These are phyloP conservation scores for Trypethelium eluteriae DNA, from an alignment of 495 filamentous ascomycete species.

Conservation along the genomic window DNA sequence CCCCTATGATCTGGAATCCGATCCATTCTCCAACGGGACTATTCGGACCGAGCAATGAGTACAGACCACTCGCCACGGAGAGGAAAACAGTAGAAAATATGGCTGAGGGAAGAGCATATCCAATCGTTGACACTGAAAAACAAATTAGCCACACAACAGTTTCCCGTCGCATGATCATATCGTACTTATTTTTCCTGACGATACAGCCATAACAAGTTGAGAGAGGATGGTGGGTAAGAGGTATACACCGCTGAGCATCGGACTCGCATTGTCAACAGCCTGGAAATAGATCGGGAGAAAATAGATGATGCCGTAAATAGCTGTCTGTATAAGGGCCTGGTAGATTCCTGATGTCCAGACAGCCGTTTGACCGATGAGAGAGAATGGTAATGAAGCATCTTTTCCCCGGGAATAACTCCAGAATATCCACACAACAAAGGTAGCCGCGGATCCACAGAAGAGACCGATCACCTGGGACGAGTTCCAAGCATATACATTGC, in stretches of 20 bases:
- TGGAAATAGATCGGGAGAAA: conserved; percentile 39
- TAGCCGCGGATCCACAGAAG: conserved; percentile 44
- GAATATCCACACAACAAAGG: conserved; percentile 37
- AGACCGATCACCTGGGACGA: conserved; percentile 43
- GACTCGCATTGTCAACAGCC: conserved; percentile 22
- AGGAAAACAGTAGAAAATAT: conserved; percentile 29
- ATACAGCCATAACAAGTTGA: conserved; percentile 2
- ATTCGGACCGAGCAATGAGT: conserved; percentile 40
- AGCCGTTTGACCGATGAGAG: conserved; percentile 19
- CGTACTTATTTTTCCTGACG: conserved; percentile 6
- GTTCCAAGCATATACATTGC: conserved; percentile 39
- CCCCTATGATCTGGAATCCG: conserved; percentile 52
- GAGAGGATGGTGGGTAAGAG: conserved; percentile 14
- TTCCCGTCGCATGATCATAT: neutral
- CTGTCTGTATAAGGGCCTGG: conserved; percentile 27
- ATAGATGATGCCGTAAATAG: conserved; percentile 16
- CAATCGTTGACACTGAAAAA: conserved; percentile 25
- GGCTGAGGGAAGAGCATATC: conserved; percentile 46
- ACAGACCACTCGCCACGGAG: conserved; percentile 43
- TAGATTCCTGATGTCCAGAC: conserved; percentile 38
- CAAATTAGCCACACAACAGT: neutral
- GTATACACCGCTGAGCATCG: conserved; percentile 19
- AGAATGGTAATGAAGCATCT: conserved; percentile 45
- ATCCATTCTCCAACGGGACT: conserved; percentile 45
- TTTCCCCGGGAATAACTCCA: conserved; percentile 46